These are phyloP conservation scores for Adiantum capillusveneris DNA, from an alignment of 75 land plant genomes.

Conservation along the genomic window DNA sequence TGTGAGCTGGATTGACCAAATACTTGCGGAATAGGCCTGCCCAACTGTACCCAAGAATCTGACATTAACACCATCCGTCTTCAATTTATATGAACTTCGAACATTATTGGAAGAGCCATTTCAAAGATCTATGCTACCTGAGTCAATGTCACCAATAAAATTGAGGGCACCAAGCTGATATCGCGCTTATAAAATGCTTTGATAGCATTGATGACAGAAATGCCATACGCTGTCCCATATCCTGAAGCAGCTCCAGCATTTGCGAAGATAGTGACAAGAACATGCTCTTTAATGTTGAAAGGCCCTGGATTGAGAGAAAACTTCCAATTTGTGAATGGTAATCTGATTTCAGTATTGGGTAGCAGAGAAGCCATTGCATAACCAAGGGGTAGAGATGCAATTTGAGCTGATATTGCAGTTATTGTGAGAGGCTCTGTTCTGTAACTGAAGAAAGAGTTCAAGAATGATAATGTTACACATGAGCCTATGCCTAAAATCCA, in stretches of 20 bases:
- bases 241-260: conserved; percentile 33
- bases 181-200: conserved; percentile 36
- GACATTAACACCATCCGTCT: not conserved
- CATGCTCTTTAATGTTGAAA: conserved; percentile 65
- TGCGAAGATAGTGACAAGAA: conserved; percentile 52
- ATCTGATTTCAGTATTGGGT: conserved; percentile 21
- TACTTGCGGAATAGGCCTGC: conserved; percentile 51
- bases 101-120: no score
- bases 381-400: conserved; percentile 51
- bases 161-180: conserved; percentile 4
- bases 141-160: conserved; percentile 2
- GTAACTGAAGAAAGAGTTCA: conserved; percentile 63
- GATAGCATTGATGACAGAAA: conserved; percentile 31
- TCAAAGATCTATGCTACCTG: conserved; percentile 12
- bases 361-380: conserved; percentile 56
- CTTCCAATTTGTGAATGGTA: conserved; percentile 35
- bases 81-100: no score
- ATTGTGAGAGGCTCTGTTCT: conserved; percentile 36
- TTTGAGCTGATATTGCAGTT: conserved; percentile 43
- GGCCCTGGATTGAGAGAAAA: conserved; percentile 71
- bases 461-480: conserved; percentile 38
- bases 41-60: conserved; percentile 81
- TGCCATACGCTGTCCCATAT: conserved; percentile 26
- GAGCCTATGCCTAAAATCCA: conserved; percentile 59
- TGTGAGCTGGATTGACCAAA: conserved; percentile 60